Base-by-base conservation (phyloP, 176 grass and related monocot species). In the Dactylis glomerata region DNA sequence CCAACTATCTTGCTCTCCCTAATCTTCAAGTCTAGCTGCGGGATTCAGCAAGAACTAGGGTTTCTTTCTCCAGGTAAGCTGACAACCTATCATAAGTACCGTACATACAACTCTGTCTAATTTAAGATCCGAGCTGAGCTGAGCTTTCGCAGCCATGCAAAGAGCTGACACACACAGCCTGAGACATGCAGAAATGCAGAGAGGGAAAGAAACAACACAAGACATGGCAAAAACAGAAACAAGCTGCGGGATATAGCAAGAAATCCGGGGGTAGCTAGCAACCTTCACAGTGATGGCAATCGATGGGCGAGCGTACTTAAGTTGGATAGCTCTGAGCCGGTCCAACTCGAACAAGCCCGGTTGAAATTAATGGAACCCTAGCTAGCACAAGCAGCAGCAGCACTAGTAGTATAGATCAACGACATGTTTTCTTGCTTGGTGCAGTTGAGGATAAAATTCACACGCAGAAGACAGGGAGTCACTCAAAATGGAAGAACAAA, bases 11-110 rank as follows among this genome's bases (percentile, higher is more conserved):
- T 4, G 0, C 56, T 23, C 23, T 5, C 23, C 15, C 13, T 7
- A n/a, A n/a, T n/a, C 15, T 34, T 10, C 27, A 32, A 62, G 30
- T 4, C 55, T 62, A 22, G 76, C 76, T 4, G 61, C 12, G 33
- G 33, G 33, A 80, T 56, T 28, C 37, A 50, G 3, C 16, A 42
- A 73, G 64, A 90, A 45, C 83, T 89, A 89, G 78, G 83, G 78
- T 86, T 89, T 82, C 19, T 10, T 42, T 8, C 37, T 42, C 37
- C 37, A 69, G 76, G 22, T 14, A 6, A 62, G 12, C 57, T 66
- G 76, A 52, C 30, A 52, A 52, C 5, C 32, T n/a, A 44, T 3
- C 47, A 76, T 20, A 79, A 81, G 17, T 51, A 69, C 63, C 6
- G 14, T 20, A 16, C 10, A 14, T 26, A 19, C 63, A 40, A 20